Base-by-base conservation (phyloP, 306 rosid genomes). In the Casuarina glauca region DNA sequence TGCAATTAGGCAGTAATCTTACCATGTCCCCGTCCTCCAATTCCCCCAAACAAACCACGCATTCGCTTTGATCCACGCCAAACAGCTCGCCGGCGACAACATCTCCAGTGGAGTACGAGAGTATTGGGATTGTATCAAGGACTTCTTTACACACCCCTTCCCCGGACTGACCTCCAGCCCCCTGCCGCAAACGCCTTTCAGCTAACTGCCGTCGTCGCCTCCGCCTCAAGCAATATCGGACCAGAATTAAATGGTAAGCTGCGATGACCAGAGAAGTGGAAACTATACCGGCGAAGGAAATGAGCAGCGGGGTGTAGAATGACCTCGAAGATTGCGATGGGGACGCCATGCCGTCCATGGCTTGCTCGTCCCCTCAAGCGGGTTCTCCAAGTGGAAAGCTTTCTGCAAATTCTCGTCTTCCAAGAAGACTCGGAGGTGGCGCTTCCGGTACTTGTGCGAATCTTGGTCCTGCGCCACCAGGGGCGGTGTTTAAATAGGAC, bases 41-140 rank as follows among this genome's bases (percentile, higher is more conserved):
- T 43, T 85, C 88, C 0, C 86, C 88, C 11, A 90, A 76, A 77
- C 96, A 88, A 75, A 90, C 79, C n/a, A 76, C 79, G n/a, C 96
- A 90, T 64, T 90, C 93, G 10, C 53, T 78, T 15, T 85, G 91
- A 45, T 80, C 83, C 49, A 55, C 39, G 1, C 45, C 50, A 38
- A 80, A 71, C 15, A 1, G 42, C 9, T 38, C 44, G 7, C 9
- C 45, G 4, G 9, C 43, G 9, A 7, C 3, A 19, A 13, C 58
- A 6, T 72, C 63, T 0, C 19, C n/a, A 3, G 51, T n/a, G 1
- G 87, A 80, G 81, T 54, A 83, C 2, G 67, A 6, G 70, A 88
- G 69, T 43, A 82, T 44, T 0, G 91, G 90, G 72, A 90, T 90
- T 39, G 72, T 61, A 36, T 58, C 51, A 10, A 88, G 82, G 46